Evolutionary conservation across 1,284 basidiomycete genomes (phyloP).

Genomic region (Leccinum pseudoinsigne): DNA sequence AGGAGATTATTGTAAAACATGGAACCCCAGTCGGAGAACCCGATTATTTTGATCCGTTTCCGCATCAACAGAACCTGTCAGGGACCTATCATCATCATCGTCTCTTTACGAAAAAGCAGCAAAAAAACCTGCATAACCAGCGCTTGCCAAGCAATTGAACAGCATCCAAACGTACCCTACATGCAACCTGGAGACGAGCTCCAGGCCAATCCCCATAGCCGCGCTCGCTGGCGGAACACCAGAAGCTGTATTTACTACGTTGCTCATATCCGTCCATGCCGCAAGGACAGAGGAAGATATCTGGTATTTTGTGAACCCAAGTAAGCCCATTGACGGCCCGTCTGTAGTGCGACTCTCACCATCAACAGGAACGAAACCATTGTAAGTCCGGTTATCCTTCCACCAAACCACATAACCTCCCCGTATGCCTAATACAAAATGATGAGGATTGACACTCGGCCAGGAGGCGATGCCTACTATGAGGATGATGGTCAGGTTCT

Average conservation of each 20-base stretch:
- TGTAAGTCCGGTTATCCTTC: slow-evolving; percentile 85
- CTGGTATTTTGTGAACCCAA: slow-evolving; percentile 38
- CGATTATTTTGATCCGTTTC: slow-evolving; percentile 96
- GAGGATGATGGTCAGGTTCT: slow-evolving; percentile 98
- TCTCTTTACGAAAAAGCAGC: slow-evolving; percentile 9
- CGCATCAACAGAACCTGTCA: slow-evolving; percentile 90
- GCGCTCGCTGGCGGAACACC: slow-evolving; percentile 42
- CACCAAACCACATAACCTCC: slow-evolving; percentile 97
- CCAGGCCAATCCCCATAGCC: slow-evolving; percentile 41
- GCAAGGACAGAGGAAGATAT: slow-evolving; percentile 94
- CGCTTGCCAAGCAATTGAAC: slow-evolving; percentile 88
- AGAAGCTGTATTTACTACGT: slow-evolving; percentile 42
- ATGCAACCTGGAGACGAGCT: slow-evolving; percentile 58
- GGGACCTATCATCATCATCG: neutral
- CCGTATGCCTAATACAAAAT: slow-evolving; percentile 77
- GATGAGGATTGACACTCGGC: slow-evolving; percentile 6
- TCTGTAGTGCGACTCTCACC: slow-evolving; percentile 48
- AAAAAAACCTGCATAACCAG: slow-evolving; percentile 76
- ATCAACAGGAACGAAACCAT: slow-evolving; percentile 92
- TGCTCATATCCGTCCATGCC: slow-evolving; percentile 89
- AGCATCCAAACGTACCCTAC: slow-evolving; percentile 97
- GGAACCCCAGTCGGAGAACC: slow-evolving; percentile 99
- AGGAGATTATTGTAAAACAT: slow-evolving; percentile 99
- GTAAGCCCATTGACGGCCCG: neutral
- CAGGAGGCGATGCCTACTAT: slow-evolving; percentile 60